Percentiles rank a stretch among this genome's conserved stretches.
Evolutionary conservation across 495 filamentous ascomycete genomes (phyloP).

Genomic region (Bacidia rubella): DNA sequence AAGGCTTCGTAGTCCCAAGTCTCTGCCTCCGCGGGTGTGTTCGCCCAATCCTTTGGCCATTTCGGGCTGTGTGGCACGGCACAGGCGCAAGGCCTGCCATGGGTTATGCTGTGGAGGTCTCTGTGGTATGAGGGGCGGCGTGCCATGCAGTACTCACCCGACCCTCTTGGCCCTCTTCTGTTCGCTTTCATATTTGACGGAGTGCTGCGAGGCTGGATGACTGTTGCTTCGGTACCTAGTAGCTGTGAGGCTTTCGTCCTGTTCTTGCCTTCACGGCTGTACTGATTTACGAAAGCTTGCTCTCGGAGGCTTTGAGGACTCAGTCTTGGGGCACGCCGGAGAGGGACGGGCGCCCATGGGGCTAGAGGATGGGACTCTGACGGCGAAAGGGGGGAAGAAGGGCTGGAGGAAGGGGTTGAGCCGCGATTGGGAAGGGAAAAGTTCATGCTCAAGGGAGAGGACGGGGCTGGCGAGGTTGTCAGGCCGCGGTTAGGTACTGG

Average conservation of each 20-base stretch:
- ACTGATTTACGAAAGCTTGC: not conserved
- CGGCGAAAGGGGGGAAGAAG: not conserved
- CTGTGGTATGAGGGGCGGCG: too few species aligned
- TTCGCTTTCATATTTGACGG: not conserved
- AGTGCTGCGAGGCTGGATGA: not conserved
- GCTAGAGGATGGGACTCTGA: not conserved
- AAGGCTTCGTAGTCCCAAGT: not conserved
- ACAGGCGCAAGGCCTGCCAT: not conserved
- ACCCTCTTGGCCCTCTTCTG: not conserved
- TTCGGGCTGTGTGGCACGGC: not conserved
- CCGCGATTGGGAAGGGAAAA: not conserved
- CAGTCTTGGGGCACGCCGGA: not conserved
- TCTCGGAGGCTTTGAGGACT: conserved; percentile 2
- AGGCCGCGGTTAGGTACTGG: not conserved
- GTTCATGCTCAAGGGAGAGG: too few species aligned
- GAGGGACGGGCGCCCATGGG: not conserved
- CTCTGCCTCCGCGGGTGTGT: not conserved
- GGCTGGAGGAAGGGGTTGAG: not conserved
- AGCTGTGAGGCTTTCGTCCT: not conserved
- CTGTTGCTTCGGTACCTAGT: not conserved
- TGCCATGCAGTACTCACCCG: too few species aligned
- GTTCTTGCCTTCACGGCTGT: not conserved
- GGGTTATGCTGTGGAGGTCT: too few species aligned
- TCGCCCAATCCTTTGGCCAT: not conserved
- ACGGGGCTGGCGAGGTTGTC: not conserved